Base-by-base conservation (phyloP, 768 basidiomycete genomes). In the Leccinum subgranulosum region DNA sequence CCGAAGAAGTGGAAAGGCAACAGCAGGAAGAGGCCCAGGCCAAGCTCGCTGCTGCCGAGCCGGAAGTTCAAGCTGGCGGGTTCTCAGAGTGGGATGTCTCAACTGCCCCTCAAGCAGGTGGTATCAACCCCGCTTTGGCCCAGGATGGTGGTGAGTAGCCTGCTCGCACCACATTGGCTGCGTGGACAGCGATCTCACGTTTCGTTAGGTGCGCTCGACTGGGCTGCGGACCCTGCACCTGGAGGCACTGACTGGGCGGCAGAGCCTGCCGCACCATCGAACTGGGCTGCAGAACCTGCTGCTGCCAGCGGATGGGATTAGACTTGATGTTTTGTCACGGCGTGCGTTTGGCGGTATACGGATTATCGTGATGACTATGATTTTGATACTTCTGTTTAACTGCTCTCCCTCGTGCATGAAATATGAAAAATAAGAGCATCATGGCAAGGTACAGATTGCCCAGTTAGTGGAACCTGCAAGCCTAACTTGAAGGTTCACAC, bases 1-100 rank as follows among this genome's bases (percentile, higher is more conserved):
- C 96, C 60, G 95, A 99, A 74, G 97, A 99, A 77, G 91, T 98
- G 66, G 95, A 98, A 85, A 92, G 90, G 78, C 96, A 98, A 78
- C 92, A 94, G 72, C 87, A 91, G 70, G 95, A 94, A 73, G 93
- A 92, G 73, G 91, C 92, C 27, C 85, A 88, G 62, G 91, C 91
- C 66, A 94, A 94, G 77, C 76, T 78, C 52, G 74, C 75, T 51
- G 80, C 84, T 62, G 81, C 84, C 60, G 84, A 83, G 51, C 84
- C 81, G 61, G 84, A 76, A 56, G 74, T 70, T 46, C 88, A 83
- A 65, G 75, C 77, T 36, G 75, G 79, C 45, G 75, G 79, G 41
- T 67, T 74, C 23, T 63, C 79, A 49, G 90, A 92, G 66, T 92
- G 92, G 90, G 90, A 91, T 64, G 84, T 86, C 53, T 66, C 84